These are phyloP conservation scores for Trypanosomatidae sp. DNA, from an alignment of 208 protist species.

Conservation along the genomic window DNA sequence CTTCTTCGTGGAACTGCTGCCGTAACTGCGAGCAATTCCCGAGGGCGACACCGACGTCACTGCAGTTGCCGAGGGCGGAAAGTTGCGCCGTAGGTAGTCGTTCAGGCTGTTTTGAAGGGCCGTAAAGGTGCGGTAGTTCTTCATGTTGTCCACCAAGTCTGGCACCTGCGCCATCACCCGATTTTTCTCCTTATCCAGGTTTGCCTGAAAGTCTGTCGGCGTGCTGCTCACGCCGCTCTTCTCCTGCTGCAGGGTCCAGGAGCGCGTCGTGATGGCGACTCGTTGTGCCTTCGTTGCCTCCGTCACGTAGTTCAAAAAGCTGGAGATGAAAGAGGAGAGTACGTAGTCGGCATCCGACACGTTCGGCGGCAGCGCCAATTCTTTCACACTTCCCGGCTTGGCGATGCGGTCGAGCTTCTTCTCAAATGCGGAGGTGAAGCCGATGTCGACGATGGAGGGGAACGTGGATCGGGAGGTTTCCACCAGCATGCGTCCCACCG, in stretches of 20 bases:
- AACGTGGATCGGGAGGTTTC: constrained; percentile 73
- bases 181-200: constrained; percentile 38
- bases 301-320: constrained; percentile 88
- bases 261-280: constrained; percentile 63
- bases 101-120: constrained; percentile 81
- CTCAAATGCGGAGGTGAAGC: constrained; percentile 87
- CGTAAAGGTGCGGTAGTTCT: constrained; percentile 79
- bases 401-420: constrained; percentile 88
- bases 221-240: constrained; percentile 4
- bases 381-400: constrained; percentile 40
- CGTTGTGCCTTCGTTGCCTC: constrained; percentile 76
- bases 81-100: constrained; percentile 80
- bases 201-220: constrained; percentile 30
- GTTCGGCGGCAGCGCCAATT: constrained; percentile 2
- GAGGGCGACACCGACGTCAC: not conserved
- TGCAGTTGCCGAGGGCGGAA: constrained; percentile 36
- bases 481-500: constrained; percentile 73
- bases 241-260: constrained; percentile 54
- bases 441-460: constrained; percentile 90
- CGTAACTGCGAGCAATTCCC: not conserved
- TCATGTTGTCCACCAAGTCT: constrained; percentile 48
- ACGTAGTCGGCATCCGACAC: constrained; percentile 81
- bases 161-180: constrained; percentile 51
- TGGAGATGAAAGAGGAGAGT: constrained; percentile 81
- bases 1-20: not conserved